These are phyloP conservation scores for Phytophthora multivora DNA, from an alignment of 352 stramenopile species.

Conservation along the genomic window DNA sequence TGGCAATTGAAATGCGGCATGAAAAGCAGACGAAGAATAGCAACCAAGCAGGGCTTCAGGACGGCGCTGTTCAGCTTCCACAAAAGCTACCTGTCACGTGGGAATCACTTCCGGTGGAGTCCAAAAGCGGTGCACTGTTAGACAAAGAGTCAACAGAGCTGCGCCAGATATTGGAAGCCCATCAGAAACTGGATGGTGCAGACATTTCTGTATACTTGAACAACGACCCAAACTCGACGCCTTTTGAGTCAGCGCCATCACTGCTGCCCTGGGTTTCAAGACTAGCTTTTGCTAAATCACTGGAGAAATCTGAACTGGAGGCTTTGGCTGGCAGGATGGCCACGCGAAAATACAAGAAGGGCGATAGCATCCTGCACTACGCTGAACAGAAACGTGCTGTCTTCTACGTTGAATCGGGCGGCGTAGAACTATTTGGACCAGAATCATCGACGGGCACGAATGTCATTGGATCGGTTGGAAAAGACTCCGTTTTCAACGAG, in stretches of 20 bases:
- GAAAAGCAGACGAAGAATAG: slow-evolving; percentile 21
- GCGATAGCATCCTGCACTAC: slow-evolving; percentile 47
- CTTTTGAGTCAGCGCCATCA: background rate
- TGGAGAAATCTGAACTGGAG: slow-evolving; percentile 15
- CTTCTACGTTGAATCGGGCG: slow-evolving; percentile 52
- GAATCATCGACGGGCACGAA: slow-evolving; percentile 46
- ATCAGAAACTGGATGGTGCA: slow-evolving; percentile 19
- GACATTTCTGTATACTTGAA: slow-evolving; percentile 56
- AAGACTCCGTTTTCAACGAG: slow-evolving; percentile 53
- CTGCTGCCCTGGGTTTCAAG: slow-evolving; percentile 26
- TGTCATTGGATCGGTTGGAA: slow-evolving; percentile 33
- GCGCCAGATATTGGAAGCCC: slow-evolving; percentile 30
- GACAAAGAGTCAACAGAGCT: slow-evolving; percentile 58
- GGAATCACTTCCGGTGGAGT: slow-evolving; percentile 34
- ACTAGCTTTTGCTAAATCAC: slow-evolving; percentile 22
- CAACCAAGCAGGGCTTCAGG: slow-evolving; percentile 2
- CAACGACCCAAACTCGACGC: slow-evolving; percentile 22
- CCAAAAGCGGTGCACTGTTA: slow-evolving; percentile 45
- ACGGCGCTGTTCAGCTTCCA: background rate
- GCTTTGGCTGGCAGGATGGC: slow-evolving; percentile 13
- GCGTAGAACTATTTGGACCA: slow-evolving; percentile 50
- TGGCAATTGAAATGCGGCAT: slow-evolving; percentile 35
- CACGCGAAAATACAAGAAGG: slow-evolving; percentile 30
- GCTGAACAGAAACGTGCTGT: slow-evolving; percentile 46
- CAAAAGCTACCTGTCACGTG: slow-evolving; percentile 20